Conservation (phyloP, 106 monocot species). For the Gastrodia elata region DNA sequence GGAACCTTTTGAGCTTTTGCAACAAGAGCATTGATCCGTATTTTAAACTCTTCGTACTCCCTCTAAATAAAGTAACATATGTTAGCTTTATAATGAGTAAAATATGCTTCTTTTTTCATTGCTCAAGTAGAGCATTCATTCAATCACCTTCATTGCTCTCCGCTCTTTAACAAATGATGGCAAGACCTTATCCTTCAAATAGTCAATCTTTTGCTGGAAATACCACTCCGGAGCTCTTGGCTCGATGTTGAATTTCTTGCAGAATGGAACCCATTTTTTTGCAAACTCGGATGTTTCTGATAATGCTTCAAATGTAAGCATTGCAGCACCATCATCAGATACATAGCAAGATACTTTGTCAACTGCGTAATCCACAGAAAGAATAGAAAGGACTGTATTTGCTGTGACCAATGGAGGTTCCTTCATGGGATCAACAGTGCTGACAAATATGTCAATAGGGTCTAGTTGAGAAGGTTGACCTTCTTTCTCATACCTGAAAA, state of each 20-base stretch:
- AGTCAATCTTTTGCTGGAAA: conserved; percentile 34
- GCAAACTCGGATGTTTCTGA: conserved; percentile 43
- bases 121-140: not conserved
- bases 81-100: not conserved
- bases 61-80: conserved; percentile 31
- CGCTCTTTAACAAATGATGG: conserved; percentile 7
- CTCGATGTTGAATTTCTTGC: conserved; percentile 33
- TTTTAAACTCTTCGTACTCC: conserved; percentile 87
- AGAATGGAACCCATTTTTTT: conserved; percentile 41
- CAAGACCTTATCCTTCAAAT: conserved; percentile 8
- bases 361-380: conserved; percentile 38
- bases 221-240: conserved; percentile 40
- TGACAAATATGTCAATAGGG: conserved; percentile 38
- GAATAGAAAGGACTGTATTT: conserved; percentile 36
- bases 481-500: conserved; percentile 38
- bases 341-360: conserved; percentile 42
- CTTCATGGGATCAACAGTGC: conserved; percentile 43
- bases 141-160: conserved; percentile 5
- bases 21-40: conserved; percentile 82
- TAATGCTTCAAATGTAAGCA: conserved; percentile 41
- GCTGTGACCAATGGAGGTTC: conserved; percentile 41
- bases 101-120: not conserved
- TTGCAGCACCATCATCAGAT: conserved; percentile 47
- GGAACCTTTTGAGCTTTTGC: conserved; percentile 77
- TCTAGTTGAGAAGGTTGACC: conserved; percentile 27